Evolutionary conservation across 2,329 filamentous ascomycete species (phyloP).

Genomic region (Lachnum nothofagi): DNA sequence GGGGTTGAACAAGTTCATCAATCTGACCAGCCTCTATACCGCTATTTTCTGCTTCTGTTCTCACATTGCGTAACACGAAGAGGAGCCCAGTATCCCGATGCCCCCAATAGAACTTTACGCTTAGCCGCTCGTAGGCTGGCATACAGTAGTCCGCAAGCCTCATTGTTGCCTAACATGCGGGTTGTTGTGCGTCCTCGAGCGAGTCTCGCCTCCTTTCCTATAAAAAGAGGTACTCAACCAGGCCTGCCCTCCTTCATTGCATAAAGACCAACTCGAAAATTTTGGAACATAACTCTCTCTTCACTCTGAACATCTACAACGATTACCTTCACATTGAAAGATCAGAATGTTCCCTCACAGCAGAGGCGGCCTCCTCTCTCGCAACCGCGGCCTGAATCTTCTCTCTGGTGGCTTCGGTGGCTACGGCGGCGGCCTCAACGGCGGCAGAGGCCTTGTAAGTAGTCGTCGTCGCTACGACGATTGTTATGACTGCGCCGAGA

Average conservation of each 20-base stretch:
- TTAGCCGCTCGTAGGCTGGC: background rate
- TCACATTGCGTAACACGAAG: too few relatives aligned
- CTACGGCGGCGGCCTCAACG: background rate
- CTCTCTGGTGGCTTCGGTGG: background rate
- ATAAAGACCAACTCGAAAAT: background rate
- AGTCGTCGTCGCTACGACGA: constrained; percentile 1
- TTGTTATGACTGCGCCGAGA: constrained; percentile 7
- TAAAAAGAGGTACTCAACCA: background rate
- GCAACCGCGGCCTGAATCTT: background rate
- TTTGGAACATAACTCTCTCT: background rate
- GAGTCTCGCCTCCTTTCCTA: background rate
- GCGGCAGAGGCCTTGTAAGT: background rate
- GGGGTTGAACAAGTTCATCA: background rate
- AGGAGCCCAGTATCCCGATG: background rate
- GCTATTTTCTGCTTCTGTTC: too few relatives aligned
- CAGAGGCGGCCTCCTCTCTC: background rate
- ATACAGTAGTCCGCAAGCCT: constrained; percentile 1
- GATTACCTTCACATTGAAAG: background rate
- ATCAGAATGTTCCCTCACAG: background rate
- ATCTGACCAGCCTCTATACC: background rate
- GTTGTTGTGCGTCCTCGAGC: background rate
- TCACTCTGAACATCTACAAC: background rate
- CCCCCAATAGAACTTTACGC: background rate
- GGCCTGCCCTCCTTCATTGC: background rate
- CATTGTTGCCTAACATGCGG: constrained; percentile 7